Evolutionary conservation across 768 basidiomycete species (phyloP).

Genomic region (Phlegmacium glaucopus): DNA sequence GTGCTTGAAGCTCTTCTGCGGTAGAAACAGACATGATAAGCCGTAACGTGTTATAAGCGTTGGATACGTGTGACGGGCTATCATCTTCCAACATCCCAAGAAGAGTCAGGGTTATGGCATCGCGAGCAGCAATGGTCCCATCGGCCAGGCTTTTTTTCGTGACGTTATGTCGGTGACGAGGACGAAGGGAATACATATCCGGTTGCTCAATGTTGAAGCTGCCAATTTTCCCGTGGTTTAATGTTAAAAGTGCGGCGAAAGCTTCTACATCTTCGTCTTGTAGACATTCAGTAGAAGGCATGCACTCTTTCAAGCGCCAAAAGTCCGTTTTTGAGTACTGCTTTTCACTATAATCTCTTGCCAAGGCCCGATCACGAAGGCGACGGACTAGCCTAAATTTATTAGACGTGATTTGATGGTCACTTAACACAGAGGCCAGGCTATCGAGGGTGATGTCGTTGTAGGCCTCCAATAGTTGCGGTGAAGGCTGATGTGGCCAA

Average conservation of each 20-base stretch:
- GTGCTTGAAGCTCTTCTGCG: slow-evolving; percentile 21
- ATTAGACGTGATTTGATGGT: slow-evolving; percentile 60
- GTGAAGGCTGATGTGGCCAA: slow-evolving; percentile 68
- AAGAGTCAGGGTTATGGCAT: slow-evolving; percentile 50
- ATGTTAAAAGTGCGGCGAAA: slow-evolving; percentile 62
- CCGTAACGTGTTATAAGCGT: slow-evolving; percentile 66
- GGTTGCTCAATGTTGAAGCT: slow-evolving; percentile 56
- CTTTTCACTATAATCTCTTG: slow-evolving; percentile 33
- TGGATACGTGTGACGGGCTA: slow-evolving; percentile 43
- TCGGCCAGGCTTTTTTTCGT: slow-evolving; percentile 8
- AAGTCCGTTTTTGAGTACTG: slow-evolving; percentile 63
- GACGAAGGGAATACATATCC: slow-evolving; percentile 37
- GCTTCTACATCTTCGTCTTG: slow-evolving; percentile 68
- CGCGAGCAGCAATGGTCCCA: slow-evolving; percentile 34
- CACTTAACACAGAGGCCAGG: slow-evolving; percentile 53
- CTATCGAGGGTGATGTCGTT: slow-evolving; percentile 43
- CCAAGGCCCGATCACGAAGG: slow-evolving; percentile 47
- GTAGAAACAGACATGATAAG: slow-evolving; percentile 44
- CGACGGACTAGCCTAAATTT: slow-evolving; percentile 76
- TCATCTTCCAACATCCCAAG: slow-evolving; percentile 57
- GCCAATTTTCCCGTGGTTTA: slow-evolving; percentile 56
- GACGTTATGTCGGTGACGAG: slow-evolving; percentile 27
- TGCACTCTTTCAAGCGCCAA: slow-evolving; percentile 81
- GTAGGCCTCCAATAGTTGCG: slow-evolving; percentile 40
- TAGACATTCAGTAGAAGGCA: slow-evolving; percentile 53